Evolutionary conservation across 345 rosid species (phyloP).

Genomic region (Salix exigua): DNA sequence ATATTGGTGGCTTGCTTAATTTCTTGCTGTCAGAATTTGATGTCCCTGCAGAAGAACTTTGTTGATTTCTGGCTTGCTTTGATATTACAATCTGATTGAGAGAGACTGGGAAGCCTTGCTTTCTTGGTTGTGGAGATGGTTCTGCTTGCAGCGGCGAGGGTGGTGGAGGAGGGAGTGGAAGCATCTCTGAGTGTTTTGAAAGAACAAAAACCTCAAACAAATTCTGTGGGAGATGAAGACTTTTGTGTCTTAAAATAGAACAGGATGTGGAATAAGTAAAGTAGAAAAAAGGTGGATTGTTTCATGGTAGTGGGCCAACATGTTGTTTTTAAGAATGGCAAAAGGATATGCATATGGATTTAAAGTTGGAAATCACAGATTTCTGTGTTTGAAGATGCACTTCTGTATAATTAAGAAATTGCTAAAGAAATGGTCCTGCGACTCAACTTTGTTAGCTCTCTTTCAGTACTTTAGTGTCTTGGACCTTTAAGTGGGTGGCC

Average conservation of each 20-base stretch:
- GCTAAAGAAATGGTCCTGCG: neutral
- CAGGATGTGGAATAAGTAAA: constrained; percentile 26
- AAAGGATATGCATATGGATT: constrained; percentile 37
- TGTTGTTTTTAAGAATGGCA: constrained; percentile 16
- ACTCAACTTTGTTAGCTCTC: neutral
- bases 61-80: constrained; percentile 33
- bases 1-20: constrained; percentile 24
- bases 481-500: neutral
- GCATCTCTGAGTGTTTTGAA: constrained; percentile 30
- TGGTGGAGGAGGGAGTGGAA: constrained; percentile 27
- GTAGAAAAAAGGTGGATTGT: constrained; percentile 35
- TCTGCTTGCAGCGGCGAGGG: neutral
- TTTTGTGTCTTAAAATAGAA: constrained; percentile 25
- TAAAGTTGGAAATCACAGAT: constrained; percentile 29
- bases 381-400: constrained; percentile 20
- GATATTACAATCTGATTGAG: constrained; percentile 39
- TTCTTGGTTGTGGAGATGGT: constrained; percentile 31
- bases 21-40: constrained; percentile 9
- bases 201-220: constrained; percentile 14
- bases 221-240: constrained; percentile 19
- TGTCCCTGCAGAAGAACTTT: constrained; percentile 13
- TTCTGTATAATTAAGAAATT: constrained; percentile 5
- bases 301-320: constrained; percentile 43
- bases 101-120: constrained; percentile 33
- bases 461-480: neutral